Percentiles rank a stretch among this genome's conserved stretches.
Conservation (phyloP, 2,329 filamentous ascomycete genomes). For the Delphinella strobiligena region DNA sequence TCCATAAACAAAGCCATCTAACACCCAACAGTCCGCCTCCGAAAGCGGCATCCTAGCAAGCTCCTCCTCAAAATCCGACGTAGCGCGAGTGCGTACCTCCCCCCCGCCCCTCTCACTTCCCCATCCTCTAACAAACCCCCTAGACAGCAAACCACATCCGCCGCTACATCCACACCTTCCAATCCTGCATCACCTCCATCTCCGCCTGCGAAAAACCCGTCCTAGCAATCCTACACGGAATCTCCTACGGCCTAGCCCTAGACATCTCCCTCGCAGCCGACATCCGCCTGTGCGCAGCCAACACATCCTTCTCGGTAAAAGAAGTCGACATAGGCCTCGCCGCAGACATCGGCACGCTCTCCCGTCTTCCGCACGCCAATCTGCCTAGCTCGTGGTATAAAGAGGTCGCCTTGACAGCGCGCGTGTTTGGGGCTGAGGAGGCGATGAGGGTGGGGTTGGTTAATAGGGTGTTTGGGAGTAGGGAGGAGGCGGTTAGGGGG, state of each 20-base stretch:
- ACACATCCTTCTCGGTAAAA: constrained; percentile 56
- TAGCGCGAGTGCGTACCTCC: too few species aligned
- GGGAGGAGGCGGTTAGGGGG: constrained; percentile 49
- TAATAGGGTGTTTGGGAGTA: constrained; percentile 47
- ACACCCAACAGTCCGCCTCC: too few species aligned
- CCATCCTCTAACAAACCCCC: not conserved
- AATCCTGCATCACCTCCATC: constrained; percentile 61
- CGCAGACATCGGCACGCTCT: constrained; percentile 66
- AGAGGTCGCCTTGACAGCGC: constrained; percentile 60
- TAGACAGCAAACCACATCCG: constrained; percentile 36
- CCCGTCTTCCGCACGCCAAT: constrained; percentile 61
- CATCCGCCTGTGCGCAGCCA: constrained; percentile 49
- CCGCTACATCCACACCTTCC: constrained; percentile 65
- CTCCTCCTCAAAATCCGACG: too few species aligned
- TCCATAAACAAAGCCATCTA: too few species aligned
- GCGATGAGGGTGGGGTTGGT: constrained; percentile 60
- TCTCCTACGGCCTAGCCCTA: constrained; percentile 65
- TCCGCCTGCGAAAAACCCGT: constrained; percentile 90
- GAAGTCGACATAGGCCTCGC: constrained; percentile 75
- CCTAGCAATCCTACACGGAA: constrained; percentile 68
- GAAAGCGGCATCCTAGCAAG: too few species aligned
- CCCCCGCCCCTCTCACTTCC: not conserved
- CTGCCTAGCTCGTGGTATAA: constrained; percentile 65
- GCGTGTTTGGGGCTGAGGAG: constrained; percentile 57
- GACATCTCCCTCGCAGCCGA: constrained; percentile 57